Evolutionary conservation across 305 asterid genomes (phyloP).

Genomic region (Euphrasia arctica): DNA sequence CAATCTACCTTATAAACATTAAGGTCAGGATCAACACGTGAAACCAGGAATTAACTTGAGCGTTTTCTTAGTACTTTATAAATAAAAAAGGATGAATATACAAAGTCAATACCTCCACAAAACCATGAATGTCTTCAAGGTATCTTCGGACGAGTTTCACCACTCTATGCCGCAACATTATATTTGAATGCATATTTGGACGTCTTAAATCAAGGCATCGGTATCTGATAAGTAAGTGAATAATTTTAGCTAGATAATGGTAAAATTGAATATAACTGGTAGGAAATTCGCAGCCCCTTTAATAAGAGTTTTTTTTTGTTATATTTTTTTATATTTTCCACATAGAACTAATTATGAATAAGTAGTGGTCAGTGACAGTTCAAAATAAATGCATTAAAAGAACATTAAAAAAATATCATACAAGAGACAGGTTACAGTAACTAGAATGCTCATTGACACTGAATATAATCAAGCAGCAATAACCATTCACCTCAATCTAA

Average conservation of each 20-base stretch:
- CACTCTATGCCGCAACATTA: slow-evolving; percentile 83
- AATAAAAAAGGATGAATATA: slow-evolving; percentile 14
- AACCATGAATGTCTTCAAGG: slow-evolving; percentile 83
- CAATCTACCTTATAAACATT: slow-evolving; percentile 92
- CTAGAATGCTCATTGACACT: slow-evolving; percentile 5
- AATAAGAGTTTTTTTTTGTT: too few species aligned
- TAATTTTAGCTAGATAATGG: slow-evolving; percentile 19
- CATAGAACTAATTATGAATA: slow-evolving; percentile 4
- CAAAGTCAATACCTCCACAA: slow-evolving; percentile 72
- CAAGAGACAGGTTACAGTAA: not conserved
- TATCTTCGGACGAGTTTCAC: slow-evolving; percentile 83
- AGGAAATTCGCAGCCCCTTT: not conserved
- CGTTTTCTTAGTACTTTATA: slow-evolving; percentile 7
- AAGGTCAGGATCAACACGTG: slow-evolving; percentile 66
- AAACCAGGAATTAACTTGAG: slow-evolving; percentile 10
- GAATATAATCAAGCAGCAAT: slow-evolving; percentile 11
- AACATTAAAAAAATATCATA: not conserved
- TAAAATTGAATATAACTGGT: slow-evolving; percentile 2
- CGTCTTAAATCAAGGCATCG: slow-evolving; percentile 97
- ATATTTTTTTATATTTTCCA: too few species aligned
- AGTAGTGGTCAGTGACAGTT: not conserved
- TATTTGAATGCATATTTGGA: slow-evolving; percentile 66
- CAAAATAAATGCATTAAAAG: not conserved
- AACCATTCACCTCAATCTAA: slow-evolving; percentile 64
- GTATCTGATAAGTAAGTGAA: slow-evolving; percentile 45